phyloP scores from a whole-genome alignment of 1,284 basidiomycete species.

The Tilletia walkeri region DNA sequence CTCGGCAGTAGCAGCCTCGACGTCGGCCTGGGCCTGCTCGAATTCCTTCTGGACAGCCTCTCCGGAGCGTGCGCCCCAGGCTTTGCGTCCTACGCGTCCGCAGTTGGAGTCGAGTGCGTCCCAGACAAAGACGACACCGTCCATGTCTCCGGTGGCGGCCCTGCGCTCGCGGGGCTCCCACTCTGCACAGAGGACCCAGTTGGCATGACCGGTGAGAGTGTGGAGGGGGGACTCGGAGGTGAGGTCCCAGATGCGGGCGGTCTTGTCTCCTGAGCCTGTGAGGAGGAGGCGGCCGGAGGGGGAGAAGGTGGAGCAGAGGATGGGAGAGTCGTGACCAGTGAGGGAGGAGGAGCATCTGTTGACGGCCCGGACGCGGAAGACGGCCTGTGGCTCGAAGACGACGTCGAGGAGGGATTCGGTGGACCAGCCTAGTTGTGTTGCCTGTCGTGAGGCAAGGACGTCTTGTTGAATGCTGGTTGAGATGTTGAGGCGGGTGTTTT shows the following conservation, averaged over 20 bases:
- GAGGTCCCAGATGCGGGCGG: constrained; percentile 89
- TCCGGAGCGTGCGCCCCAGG: constrained; percentile 19
- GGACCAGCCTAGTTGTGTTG: constrained; percentile 48
- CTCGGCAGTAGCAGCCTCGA: neutral
- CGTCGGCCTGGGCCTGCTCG: neutral
- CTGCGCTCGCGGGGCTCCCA: constrained; percentile 91
- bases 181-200: constrained; percentile 94
- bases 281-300: constrained; percentile 86
- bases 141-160: constrained; percentile 70
- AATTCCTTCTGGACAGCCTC: constrained; percentile 31
- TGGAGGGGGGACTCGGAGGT: constrained; percentile 88
- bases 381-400: constrained; percentile 72
- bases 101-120: constrained; percentile 40
- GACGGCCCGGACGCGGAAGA: constrained; percentile 89
- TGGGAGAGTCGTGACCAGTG: constrained; percentile 85
- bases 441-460: constrained; percentile 38
- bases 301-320: constrained; percentile 90
- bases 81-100: constrained; percentile 20
- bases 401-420: constrained; percentile 51
- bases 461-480: constrained; percentile 42
- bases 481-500: constrained; percentile 40
- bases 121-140: constrained; percentile 53
- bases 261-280: constrained; percentile 92
- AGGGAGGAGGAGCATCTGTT: constrained; percentile 89
- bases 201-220: constrained; percentile 81